Evolutionary conservation across 2,329 filamentous ascomycete genomes (phyloP), one percentile per base, ranked within the genome.

Genomic region (Arthroderma sp.): DNA sequence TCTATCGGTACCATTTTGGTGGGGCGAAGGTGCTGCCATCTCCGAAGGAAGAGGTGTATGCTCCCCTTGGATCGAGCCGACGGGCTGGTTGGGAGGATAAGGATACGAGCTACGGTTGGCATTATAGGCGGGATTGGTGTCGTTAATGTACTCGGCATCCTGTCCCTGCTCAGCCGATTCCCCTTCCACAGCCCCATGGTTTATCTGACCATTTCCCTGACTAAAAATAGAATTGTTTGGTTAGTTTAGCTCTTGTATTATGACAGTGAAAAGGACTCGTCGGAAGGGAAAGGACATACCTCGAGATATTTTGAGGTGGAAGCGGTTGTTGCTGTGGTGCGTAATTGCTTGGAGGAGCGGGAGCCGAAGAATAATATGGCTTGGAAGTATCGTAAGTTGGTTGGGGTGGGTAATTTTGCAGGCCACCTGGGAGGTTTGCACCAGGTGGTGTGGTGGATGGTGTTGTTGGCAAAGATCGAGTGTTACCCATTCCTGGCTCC

Each of bases 401-500:
- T 70, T 78, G 54, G 68, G 75, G 51, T 42, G 80, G 82, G 61
- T 94, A 94, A 3, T 79, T 69, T 54, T 83, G 83, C 74, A 94
- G 86, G 57, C 75, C 80, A 10, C 32, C 36, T 54, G 86, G 83
- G 50, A 93, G 73, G 29, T 75, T 73, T 49, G 74, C 77, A 27
- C 85, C 86, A 0, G 89, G 89, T 8, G 89, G 88, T 0, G 89
- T 94, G 4, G 86, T 89, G 28, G 86, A 86, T 49, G 86, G 86
- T n/a, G 86, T 93, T 6, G 83, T 86, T 44, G 86, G 87, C 73
- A 94, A 86, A 51, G 86, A 93, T 55, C 86, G 82, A 48, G 83
- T 71, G 64, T 82, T 86, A 68, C 75, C 84, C 55, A 91, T 68
- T 48, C 78, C 75, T 28, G 83, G 86, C 55, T 94, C 86, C 56